Base-by-base conservation (phyloP, 805 yeast species). In the Tetrapisispora fleetii region DNA sequence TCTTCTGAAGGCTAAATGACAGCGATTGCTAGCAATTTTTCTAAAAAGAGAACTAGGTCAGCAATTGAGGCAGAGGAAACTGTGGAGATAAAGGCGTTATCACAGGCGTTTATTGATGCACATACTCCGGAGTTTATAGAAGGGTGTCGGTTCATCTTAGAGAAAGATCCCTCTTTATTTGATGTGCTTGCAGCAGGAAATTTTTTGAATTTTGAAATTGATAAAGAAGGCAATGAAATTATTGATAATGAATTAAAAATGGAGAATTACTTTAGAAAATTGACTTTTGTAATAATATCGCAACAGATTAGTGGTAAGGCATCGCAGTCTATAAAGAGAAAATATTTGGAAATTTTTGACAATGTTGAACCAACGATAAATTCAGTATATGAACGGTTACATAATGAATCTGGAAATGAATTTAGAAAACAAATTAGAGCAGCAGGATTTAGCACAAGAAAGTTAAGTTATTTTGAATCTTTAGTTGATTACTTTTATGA, bases 231-330 rank as follows among this genome's bases (percentile, higher is more conserved):
- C 3, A 2, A 28, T 9, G 36, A 37, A 17, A n/a, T 17, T 21
- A 22, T 3, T 27, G 47, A 37, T 21, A 19, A 13, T 22, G 53
- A 54, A 14, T 30, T 41, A 8, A 47, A 56, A 8, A 32, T 57
- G 17, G 62, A 66, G 14, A 66, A 62, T 44, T 72, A 74, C 46
- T 77, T 73, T 51, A 64, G 64, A 21, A 66, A 69, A 18, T 59
- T 79, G 9, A 70, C 70, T 1, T 64, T 71, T 40, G 72, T 78
- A 4, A 76, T 85, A 3, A 76, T 85, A 2, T 74, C 83, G 0
- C 93, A 85, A 62, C 93, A 85, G 60, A 77, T 85, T 11, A 80
- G 85, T 53, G 95, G 95, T 1, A 74, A 78, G 0, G 95, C 96
- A 1, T 96, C 96, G 0, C 63, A 58, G 10, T 74, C 89, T 1